Evolutionary conservation across 2,329 filamentous ascomycete species (phyloP).

Genomic region (Epichloe sylvatica): DNA sequence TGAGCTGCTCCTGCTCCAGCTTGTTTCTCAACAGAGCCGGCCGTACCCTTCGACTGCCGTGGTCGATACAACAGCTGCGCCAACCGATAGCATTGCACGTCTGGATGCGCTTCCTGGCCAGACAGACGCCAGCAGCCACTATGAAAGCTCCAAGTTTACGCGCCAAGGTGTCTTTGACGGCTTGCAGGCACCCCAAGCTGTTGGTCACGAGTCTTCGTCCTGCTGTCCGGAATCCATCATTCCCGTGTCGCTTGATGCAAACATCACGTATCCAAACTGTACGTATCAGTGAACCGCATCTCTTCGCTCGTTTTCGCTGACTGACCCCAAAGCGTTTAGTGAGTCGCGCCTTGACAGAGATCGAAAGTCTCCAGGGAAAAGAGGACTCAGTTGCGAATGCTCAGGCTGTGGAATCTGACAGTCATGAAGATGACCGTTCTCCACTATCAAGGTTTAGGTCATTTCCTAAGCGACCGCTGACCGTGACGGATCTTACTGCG

Average conservation of each 20-base stretch:
- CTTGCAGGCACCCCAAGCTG: not conserved
- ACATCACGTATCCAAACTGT: constrained; percentile 40
- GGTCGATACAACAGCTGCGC: not conserved
- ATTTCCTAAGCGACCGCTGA: constrained; percentile 63
- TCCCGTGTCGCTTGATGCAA: constrained; percentile 10
- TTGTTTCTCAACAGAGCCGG: constrained; percentile 13
- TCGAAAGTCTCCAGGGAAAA: constrained; percentile 8
- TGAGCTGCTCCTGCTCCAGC: constrained; percentile 25
- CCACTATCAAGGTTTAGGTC: constrained; percentile 70
- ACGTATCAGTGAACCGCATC: constrained; percentile 16
- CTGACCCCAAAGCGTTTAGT: constrained; percentile 62
- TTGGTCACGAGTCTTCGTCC: not conserved
- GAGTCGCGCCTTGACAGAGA: constrained; percentile 27
- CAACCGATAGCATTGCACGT: not conserved
- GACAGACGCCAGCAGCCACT: not conserved
- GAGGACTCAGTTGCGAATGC: constrained; percentile 3
- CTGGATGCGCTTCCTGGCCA: constrained; percentile 1
- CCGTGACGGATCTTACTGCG: constrained; percentile 75
- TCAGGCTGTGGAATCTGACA: not conserved
- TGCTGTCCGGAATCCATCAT: not conserved
- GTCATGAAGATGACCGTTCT: constrained; percentile 23
- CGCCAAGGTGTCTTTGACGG: not conserved
- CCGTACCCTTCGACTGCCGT: not conserved
- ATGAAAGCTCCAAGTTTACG: not conserved
- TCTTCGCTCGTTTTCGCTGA: constrained; percentile 11